A percentile compares a stretch with the other conserved stretches of the same genome.
Evolutionary conservation across 1,284 basidiomycete species (phyloP).

Genomic region (Schizopora paradoxa): DNA sequence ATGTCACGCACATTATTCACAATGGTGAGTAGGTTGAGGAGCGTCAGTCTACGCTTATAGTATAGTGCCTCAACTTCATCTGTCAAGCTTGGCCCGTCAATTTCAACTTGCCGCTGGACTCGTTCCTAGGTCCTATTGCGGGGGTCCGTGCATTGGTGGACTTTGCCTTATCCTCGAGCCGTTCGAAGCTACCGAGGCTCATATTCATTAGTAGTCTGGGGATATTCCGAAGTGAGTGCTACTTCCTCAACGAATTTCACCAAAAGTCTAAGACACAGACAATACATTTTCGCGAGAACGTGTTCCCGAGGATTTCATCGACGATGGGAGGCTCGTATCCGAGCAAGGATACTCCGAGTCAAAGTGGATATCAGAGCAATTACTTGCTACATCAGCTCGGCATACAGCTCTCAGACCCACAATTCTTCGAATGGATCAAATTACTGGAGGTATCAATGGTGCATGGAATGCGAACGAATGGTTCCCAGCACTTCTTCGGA

Average conservation of each 20-base stretch:
- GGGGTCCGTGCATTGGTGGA: slow-evolving; percentile 29
- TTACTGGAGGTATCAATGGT: slow-evolving; percentile 15
- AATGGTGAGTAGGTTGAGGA: slow-evolving; percentile 27
- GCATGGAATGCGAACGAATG: slow-evolving; percentile 18
- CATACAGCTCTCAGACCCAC: slow-evolving; percentile 20
- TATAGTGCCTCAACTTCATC: no score
- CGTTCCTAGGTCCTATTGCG: slow-evolving; percentile 29
- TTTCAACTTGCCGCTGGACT: slow-evolving; percentile 31
- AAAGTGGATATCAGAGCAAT: slow-evolving; percentile 46
- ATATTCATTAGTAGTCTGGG: slow-evolving; percentile 30
- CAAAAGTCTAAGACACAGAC: background rate
- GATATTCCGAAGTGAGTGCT: slow-evolving; percentile 3
- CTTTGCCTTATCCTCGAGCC: slow-evolving; percentile 27
- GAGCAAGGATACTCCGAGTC: slow-evolving; percentile 50
- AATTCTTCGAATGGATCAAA: slow-evolving; percentile 16
- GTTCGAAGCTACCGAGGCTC: slow-evolving; percentile 16
- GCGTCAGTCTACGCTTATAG: no score
- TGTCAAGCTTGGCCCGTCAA: slow-evolving; percentile 30
- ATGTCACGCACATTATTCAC: slow-evolving; percentile 27
- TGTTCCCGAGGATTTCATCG: slow-evolving; percentile 18
- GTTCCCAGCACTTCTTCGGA: slow-evolving; percentile 16
- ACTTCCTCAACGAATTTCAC: background rate
- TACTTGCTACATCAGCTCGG: slow-evolving; percentile 20
- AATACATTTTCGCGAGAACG: background rate
- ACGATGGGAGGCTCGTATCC: slow-evolving; percentile 21